A percentile compares a stretch with the other conserved stretches of the same genome.
Evolutionary conservation across 768 basidiomycete genomes (phyloP).

Genomic region (Gloeostereum incarnatum): DNA sequence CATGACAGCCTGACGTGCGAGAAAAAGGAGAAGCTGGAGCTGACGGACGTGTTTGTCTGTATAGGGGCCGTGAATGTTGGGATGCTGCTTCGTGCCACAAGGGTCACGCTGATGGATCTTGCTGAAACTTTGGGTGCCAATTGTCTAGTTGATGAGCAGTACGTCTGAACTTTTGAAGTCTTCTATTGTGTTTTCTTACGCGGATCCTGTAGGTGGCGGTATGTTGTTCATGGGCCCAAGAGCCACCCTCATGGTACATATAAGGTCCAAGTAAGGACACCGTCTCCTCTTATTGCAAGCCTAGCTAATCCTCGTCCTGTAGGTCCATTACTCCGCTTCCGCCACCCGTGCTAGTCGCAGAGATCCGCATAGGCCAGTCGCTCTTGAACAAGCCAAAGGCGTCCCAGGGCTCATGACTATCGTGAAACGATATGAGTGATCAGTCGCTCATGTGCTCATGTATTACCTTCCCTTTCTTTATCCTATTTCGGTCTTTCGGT

Average conservation of each 20-base stretch:
- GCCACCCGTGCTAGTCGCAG: constrained; percentile 40
- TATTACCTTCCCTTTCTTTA: too few species aligned
- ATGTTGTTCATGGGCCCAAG: constrained; percentile 47
- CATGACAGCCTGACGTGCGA: constrained; percentile 13
- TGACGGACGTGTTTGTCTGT: constrained; percentile 44
- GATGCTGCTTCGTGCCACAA: constrained; percentile 47
- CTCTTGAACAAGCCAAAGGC: constrained; percentile 46
- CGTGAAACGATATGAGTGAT: constrained; percentile 36
- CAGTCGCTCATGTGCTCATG: too few species aligned
- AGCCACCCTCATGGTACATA: constrained; percentile 47
- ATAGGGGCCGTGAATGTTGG: constrained; percentile 51
- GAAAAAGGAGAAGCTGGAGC: constrained; percentile 16
- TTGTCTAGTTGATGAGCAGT: constrained; percentile 64
- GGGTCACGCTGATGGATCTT: constrained; percentile 38
- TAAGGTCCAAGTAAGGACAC: constrained; percentile 46
- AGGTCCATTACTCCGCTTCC: constrained; percentile 58
- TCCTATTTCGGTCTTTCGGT: too few species aligned
- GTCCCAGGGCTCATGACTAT: constrained; percentile 76
- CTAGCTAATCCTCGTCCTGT: constrained; percentile 1
- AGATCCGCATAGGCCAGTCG: constrained; percentile 57
- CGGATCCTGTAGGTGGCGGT: constrained; percentile 45
- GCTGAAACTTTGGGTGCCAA: constrained; percentile 44
- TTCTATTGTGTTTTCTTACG: constrained; percentile 3
- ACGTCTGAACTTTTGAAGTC: constrained; percentile 20
- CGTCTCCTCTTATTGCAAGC: background rate